Conservation (phyloP, 2,329 filamentous ascomycete genomes). For the Aureobasidium sp. region DNA sequence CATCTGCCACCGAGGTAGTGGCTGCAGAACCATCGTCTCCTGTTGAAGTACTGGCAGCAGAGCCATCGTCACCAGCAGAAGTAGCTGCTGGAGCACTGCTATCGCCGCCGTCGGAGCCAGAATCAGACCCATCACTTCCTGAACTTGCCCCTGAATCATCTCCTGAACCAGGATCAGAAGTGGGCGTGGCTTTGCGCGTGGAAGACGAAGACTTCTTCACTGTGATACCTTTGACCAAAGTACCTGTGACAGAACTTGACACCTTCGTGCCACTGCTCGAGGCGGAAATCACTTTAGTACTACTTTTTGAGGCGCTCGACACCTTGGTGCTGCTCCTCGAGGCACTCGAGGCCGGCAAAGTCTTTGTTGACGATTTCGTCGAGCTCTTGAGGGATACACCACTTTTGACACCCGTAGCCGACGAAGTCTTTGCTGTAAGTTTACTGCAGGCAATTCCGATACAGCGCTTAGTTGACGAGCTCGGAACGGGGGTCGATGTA, state of each 20-base stretch:
- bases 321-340: background rate
- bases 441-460: background rate
- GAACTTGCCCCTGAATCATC: background rate
- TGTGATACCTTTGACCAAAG: background rate
- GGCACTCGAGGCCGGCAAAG: background rate
- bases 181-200: too few species aligned
- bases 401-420: too few species aligned
- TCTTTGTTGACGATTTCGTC: background rate
- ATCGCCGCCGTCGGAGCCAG: background rate
- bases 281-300: too few species aligned
- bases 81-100: too few species aligned
- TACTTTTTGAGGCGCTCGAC: background rate
- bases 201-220: background rate
- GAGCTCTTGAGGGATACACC: background rate
- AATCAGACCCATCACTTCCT: background rate
- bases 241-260: background rate
- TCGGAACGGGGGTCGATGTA: background rate
- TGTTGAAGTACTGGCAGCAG: background rate
- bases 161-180: background rate
- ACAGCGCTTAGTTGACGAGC: background rate
- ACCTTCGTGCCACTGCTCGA: background rate
- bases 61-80: background rate
- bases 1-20: background rate
- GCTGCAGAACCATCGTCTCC: background rate
- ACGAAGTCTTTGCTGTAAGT: background rate